Evolutionary conservation across 2,329 filamentous ascomycete species (phyloP), one percentile per base, ranked within the genome.

Genomic region (Verticillium dahliae): DNA sequence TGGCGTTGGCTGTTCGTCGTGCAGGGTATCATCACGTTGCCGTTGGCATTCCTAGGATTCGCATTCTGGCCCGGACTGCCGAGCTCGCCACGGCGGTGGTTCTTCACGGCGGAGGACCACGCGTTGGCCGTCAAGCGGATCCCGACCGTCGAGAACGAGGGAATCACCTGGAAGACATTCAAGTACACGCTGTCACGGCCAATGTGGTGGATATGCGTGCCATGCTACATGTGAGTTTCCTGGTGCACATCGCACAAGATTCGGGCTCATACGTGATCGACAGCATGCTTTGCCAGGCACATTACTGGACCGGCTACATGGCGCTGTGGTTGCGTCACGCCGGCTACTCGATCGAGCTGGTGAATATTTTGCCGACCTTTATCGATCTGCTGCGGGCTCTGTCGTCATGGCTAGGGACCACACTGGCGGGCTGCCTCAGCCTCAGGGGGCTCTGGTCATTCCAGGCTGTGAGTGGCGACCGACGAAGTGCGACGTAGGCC

Each of bases 341-440:
- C 1, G 59, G 56, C 7, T 66, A 67, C 39, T 66, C 64, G 3
- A 62, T 64, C 15, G 57, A 65, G 9, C 10, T 62, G 38, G 59
- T 62, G 31, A 62, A 68, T 39, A 65, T 62, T n/a, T n/a, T 57
- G 14, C 60, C 66, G 39, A 71, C 69, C 1, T 69, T 71, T 14
- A 69, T 68, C n/a, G 65, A 69, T 33, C 65, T 69, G 4, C 58
- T 71, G 1, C 65, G 65, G 1, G 67, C 68, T 3, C 10, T 71
- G 9, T 69, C 70, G 0, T 71, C 70, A 0, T 71, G 68, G 69
- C 62, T 72, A 6, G 70, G 70, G 1, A 72, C 70, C 0, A 71
- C 70, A 1, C 57, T 69, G 1, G 69, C 69, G 1, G 68, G 68
- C 4, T 69, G 67, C 35, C 61, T 71, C 10, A 70, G 69, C 15